Conservation (phyloP, 805 yeast species). For the Saccharomycopsis sp. region DNA sequence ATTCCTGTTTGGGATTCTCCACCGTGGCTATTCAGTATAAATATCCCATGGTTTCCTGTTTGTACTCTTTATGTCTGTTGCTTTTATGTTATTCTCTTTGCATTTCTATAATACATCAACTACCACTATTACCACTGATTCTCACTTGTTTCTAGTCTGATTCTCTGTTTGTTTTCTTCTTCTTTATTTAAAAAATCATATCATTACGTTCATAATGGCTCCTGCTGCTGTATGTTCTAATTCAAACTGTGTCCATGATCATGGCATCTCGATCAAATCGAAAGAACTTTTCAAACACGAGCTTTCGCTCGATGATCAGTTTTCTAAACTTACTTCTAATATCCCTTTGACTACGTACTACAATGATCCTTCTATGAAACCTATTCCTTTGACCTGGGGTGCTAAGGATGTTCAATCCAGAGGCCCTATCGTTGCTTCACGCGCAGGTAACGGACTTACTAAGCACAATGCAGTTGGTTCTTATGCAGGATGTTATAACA, state of each 20-base stretch:
- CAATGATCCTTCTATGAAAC: constrained; percentile 42
- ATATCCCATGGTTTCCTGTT: background rate
- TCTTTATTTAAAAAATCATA: background rate
- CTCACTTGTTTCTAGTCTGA: background rate
- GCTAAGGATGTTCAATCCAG: constrained; percentile 40
- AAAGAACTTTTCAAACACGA: constrained; percentile 6
- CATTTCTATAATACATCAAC: background rate
- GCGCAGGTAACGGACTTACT: constrained; percentile 40
- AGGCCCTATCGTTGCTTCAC: constrained; percentile 54
- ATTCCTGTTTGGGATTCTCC: background rate
- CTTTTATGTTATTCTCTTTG: background rate
- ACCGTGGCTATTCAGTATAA: background rate
- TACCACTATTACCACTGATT: background rate
- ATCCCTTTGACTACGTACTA: constrained; percentile 48
- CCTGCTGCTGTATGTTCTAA: constrained; percentile 26
- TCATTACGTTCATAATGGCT: constrained; percentile 23
- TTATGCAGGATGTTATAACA: constrained; percentile 55
- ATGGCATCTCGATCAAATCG: constrained; percentile 2
- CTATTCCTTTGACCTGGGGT: constrained; percentile 50
- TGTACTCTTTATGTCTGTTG: background rate
- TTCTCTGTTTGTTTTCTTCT: background rate
- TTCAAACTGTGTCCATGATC: constrained; percentile 8
- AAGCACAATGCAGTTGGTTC: constrained; percentile 62
- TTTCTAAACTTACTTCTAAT: constrained; percentile 19
- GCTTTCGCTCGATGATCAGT: constrained; percentile 18